Conservation (phyloP, 2,329 filamentous ascomycete genomes). For the Colletotrichum theobromicola region DNA sequence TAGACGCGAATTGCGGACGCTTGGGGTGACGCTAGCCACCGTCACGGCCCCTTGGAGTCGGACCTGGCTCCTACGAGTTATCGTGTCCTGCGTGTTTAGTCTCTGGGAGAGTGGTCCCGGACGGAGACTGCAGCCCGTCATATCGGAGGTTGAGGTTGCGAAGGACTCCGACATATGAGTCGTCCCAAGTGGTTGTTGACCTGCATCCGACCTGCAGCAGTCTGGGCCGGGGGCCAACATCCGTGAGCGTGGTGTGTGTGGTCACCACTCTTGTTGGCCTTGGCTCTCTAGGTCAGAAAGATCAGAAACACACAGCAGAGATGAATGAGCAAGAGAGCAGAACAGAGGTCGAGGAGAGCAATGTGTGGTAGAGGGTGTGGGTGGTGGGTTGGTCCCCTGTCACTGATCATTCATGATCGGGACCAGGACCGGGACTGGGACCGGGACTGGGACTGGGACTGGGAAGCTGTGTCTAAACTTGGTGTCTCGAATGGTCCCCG, state of each 20-base stretch:
- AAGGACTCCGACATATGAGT: not conserved
- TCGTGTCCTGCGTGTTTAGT: not conserved
- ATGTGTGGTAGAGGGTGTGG: not conserved
- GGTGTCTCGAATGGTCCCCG: constrained; percentile 1
- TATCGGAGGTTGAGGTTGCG: not conserved
- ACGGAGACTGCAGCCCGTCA: not conserved
- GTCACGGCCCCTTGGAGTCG: not conserved
- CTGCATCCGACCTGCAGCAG: constrained; percentile 1
- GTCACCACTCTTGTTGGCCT: not conserved
- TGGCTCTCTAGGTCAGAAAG: not conserved
- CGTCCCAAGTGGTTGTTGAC: not conserved
- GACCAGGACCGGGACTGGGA: not conserved
- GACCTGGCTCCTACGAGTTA: not conserved
- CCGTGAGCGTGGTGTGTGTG: not conserved
- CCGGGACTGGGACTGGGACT: not conserved
- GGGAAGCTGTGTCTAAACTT: not conserved
- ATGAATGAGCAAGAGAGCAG: not conserved
- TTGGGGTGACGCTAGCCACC: not conserved
- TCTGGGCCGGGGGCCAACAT: not conserved
- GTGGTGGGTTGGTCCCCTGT: not conserved
- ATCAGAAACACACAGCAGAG: not conserved
- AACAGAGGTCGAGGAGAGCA: not conserved
- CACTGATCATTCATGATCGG: not conserved
- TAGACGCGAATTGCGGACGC: not conserved
- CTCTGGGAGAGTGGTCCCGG: not conserved